phyloP scores from a whole-genome alignment of 176 grass and related monocot species.

The Thinopyrum elongatum region DNA sequence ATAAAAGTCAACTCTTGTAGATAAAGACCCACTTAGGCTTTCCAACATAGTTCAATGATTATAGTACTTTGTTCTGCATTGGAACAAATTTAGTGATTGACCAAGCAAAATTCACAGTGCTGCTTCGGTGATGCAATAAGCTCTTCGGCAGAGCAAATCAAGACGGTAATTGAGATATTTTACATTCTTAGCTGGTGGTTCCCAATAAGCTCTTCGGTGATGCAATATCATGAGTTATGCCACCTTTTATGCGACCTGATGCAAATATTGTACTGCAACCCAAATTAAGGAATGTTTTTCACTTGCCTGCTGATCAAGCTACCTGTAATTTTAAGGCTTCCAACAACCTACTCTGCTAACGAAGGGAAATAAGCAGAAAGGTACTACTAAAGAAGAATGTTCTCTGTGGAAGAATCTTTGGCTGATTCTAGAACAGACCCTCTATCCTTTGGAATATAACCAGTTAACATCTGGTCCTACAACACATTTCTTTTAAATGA shows the following conservation, averaged over 20 bases:
- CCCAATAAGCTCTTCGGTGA: neutral
- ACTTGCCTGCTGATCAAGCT: neutral
- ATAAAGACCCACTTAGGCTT: neutral
- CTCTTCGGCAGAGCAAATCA: neutral
- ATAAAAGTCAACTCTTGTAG: slow-evolving; percentile 13
- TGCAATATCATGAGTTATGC: neutral
- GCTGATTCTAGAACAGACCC: neutral
- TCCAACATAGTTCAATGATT: neutral
- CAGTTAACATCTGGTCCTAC: neutral
- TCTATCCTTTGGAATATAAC: neutral
- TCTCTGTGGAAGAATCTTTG: neutral
- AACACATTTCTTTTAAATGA: neutral
- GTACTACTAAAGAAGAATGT: neutral
- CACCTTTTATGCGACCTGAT: neutral
- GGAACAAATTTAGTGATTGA: neutral
- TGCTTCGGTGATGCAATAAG: too few relatives aligned
- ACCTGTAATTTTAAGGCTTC: slow-evolving; percentile 5
- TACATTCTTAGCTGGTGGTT: neutral
- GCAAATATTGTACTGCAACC: too few relatives aligned
- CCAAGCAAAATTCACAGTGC: neutral
- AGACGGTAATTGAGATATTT: neutral
- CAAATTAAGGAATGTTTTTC: neutral
- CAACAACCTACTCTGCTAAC: neutral
- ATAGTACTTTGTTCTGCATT: neutral
- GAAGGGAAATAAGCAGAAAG: neutral